Percentiles rank a stretch among this genome's conserved stretches.
These are phyloP conservation scores for Alternaria longipes DNA, from an alignment of 2,329 filamentous ascomycete genomes.

Conservation along the genomic window DNA sequence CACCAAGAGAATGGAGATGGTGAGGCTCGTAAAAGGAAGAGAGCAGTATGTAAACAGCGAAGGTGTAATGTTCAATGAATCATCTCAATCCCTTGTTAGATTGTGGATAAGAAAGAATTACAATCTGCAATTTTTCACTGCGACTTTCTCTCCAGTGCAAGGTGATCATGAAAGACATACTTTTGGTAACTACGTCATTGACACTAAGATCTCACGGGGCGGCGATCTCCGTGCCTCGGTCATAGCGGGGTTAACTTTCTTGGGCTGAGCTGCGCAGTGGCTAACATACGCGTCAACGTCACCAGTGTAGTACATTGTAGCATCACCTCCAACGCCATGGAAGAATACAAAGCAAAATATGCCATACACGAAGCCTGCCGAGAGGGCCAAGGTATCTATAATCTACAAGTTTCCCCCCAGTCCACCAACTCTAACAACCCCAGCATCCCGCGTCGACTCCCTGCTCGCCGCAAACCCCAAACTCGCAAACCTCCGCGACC, in stretches of 20 bases:
- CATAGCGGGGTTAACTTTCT: constrained; percentile 11
- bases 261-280: not conserved
- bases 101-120: not conserved
- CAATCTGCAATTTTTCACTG: not conserved
- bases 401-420: constrained; percentile 4
- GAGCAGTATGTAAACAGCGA: not conserved
- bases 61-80: not conserved
- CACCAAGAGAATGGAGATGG: not conserved
- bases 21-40: not conserved
- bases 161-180: not conserved
- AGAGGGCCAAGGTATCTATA: constrained; percentile 77
- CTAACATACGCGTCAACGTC: not conserved
- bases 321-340: constrained; percentile 19
- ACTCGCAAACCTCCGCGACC: constrained; percentile 76
- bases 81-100: not conserved
- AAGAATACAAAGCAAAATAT: constrained; percentile 66
- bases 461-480: constrained; percentile 81
- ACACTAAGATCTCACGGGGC: not conserved
- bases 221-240: constrained; percentile 12
- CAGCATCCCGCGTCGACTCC: constrained; percentile 77
- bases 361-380: constrained; percentile 87
- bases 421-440: constrained; percentile 68
- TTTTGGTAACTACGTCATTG: constrained; percentile 4
- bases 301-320: not conserved
- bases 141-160: not conserved